Evolutionary conservation across 129 eudicot species (phyloP).

Genomic region (Kitagawia praeruptora): DNA sequence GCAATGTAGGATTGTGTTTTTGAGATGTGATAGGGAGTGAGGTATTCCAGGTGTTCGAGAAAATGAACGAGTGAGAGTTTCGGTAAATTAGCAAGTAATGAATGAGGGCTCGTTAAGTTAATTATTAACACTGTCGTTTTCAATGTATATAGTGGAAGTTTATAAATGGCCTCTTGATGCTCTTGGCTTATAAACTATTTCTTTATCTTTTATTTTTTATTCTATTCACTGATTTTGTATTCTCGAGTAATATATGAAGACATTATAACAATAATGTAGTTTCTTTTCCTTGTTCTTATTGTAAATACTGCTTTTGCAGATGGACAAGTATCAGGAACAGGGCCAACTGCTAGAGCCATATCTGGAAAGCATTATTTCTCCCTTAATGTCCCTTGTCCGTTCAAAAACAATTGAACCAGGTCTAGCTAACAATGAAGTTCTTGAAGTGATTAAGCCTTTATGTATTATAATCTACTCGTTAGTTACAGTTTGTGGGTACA

Average conservation of each 20-base stretch:
- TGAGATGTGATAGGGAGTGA: too few species aligned
- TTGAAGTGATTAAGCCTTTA: slow-evolving; percentile 61
- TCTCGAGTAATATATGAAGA: not conserved
- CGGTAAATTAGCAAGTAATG: not conserved
- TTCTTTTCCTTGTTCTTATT: not conserved
- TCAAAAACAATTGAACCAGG: slow-evolving; percentile 61
- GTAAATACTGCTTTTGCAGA: slow-evolving; percentile 45
- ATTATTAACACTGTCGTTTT: too few species aligned
- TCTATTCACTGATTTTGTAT: not conserved
- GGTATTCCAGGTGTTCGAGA: not conserved
- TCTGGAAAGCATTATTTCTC: slow-evolving; percentile 81
- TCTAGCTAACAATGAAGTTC: slow-evolving; percentile 48
- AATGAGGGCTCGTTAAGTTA: not conserved
- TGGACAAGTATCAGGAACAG: slow-evolving; percentile 96
- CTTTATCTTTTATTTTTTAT: not conserved
- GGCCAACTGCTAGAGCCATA: slow-evolving; percentile 91
- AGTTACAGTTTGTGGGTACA: slow-evolving; percentile 93
- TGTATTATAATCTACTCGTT: slow-evolving; percentile 68
- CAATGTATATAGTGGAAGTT: too few species aligned
- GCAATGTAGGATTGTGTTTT: not conserved
- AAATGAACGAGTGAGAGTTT: not conserved
- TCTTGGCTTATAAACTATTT: not conserved
- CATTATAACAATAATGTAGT: not conserved
- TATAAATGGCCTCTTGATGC: not conserved
- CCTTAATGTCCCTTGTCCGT: slow-evolving; percentile 77